Conservation (phyloP, 768 basidiomycete species). For the Trametes villosa region DNA sequence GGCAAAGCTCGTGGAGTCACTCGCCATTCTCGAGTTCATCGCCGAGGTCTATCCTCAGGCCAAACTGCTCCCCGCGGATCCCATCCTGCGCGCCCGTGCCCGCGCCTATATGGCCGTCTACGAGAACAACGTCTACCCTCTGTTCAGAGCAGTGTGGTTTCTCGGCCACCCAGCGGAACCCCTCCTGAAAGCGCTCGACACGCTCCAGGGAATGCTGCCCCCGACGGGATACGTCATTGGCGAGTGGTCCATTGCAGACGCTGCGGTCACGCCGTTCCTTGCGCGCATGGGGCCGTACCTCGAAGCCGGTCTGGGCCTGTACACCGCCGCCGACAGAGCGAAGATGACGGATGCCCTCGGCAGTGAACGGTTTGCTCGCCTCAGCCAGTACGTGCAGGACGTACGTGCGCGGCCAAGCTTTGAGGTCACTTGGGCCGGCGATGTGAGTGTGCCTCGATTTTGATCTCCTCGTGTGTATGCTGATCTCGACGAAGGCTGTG, state of each 20-base stretch:
- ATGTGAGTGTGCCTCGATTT: neutral
- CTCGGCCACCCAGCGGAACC: constrained; percentile 45
- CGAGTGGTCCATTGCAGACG: constrained; percentile 64
- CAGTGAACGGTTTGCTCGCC: constrained; percentile 50
- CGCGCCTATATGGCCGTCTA: constrained; percentile 61
- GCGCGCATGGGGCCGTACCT: constrained; percentile 50
- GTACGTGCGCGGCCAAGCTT: constrained; percentile 56
- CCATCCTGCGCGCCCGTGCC: constrained; percentile 56
- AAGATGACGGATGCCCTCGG: constrained; percentile 47
- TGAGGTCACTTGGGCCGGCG: constrained; percentile 45
- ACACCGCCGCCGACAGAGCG: constrained; percentile 48
- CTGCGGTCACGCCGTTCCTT: constrained; percentile 61
- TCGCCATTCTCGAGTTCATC: constrained; percentile 66
- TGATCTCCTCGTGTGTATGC: neutral
- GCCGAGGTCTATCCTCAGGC: constrained; percentile 58
- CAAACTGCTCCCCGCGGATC: constrained; percentile 54
- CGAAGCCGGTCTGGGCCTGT: constrained; percentile 57
- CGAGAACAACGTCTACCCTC: constrained; percentile 43
- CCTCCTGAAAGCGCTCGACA: constrained; percentile 47
- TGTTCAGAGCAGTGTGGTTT: constrained; percentile 49
- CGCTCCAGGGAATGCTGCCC: constrained; percentile 53
- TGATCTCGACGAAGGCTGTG: neutral
- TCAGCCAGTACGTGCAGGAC: constrained; percentile 50
- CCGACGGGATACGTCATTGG: constrained; percentile 47
- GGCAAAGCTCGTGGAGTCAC: constrained; percentile 63